Evolutionary conservation across 768 basidiomycete genomes (phyloP).

Genomic region (Rhizopogon sp.): DNA sequence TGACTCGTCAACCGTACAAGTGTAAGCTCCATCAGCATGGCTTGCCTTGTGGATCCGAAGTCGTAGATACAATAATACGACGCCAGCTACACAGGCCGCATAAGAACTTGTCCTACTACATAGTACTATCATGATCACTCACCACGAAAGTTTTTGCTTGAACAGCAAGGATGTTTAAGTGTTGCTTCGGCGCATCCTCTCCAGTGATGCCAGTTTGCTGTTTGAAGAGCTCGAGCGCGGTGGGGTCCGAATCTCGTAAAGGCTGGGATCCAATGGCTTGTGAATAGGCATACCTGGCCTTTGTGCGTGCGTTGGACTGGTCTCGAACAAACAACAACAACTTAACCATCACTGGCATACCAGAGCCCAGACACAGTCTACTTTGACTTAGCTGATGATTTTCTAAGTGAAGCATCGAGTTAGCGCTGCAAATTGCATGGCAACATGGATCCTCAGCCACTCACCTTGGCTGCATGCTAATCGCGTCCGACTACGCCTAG

Average conservation of each 20-base stretch:
- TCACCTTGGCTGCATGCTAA: constrained; percentile 9
- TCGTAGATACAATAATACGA: constrained; percentile 20
- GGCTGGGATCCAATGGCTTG: constrained; percentile 4
- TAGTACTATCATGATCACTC: neutral
- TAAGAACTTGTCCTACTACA: neutral
- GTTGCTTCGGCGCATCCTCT: constrained; percentile 23
- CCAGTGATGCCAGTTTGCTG: constrained; percentile 23
- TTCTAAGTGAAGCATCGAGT: neutral
- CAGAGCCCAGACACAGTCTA: too few species aligned
- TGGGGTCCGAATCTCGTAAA: constrained; percentile 10
- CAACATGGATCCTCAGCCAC: constrained; percentile 17
- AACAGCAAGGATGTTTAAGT: constrained; percentile 29
- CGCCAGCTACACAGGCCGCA: constrained; percentile 9
- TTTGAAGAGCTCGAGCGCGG: constrained; percentile 23
- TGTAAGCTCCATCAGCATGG: neutral
- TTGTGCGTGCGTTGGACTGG: too few species aligned
- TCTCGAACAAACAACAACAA: too few species aligned
- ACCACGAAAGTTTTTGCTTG: constrained; percentile 30
- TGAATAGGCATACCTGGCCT: neutral
- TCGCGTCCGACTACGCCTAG: constrained; percentile 11
- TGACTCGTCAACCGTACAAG: neutral
- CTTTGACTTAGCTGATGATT: neutral
- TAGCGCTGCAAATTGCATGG: constrained; percentile 11
- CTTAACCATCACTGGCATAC: too few species aligned
- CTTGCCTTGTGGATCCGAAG: constrained; percentile 14